phyloP scores from a whole-genome alignment of 108 stramenopile genomes.

The Fragilariopsis cylindrus region DNA sequence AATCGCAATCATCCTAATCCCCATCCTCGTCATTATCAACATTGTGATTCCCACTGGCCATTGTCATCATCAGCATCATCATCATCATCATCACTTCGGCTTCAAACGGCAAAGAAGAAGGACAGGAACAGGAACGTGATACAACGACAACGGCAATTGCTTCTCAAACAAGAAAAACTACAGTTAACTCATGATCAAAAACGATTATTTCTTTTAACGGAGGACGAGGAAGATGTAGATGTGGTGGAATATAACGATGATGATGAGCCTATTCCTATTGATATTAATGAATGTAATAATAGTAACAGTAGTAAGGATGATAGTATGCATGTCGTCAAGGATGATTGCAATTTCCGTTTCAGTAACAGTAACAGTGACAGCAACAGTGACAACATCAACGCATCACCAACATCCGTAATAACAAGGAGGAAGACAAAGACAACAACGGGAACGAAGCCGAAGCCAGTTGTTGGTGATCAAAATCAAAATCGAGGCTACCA shows the following conservation, averaged over 20 bases:
- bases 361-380: neutral
- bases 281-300: too few relatives aligned
- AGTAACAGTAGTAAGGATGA: too few relatives aligned
- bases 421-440: neutral
- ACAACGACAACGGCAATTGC: neutral
- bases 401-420: neutral
- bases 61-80: neutral
- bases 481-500: neutral
- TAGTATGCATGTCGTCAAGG: too few relatives aligned
- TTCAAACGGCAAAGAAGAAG: neutral
- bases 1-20: too few relatives aligned
- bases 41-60: neutral
- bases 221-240: slow-evolving; percentile 1
- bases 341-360: neutral
- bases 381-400: neutral
- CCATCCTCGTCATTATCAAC: too few relatives aligned
- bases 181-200: neutral
- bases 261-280: too few relatives aligned
- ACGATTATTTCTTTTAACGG: neutral
- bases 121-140: neutral
- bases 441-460: neutral
- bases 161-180: neutral
- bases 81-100: neutral
- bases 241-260: neutral
- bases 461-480: neutral